Conservation (phyloP, 306 rosid genomes). For the Comarum palustre region DNA sequence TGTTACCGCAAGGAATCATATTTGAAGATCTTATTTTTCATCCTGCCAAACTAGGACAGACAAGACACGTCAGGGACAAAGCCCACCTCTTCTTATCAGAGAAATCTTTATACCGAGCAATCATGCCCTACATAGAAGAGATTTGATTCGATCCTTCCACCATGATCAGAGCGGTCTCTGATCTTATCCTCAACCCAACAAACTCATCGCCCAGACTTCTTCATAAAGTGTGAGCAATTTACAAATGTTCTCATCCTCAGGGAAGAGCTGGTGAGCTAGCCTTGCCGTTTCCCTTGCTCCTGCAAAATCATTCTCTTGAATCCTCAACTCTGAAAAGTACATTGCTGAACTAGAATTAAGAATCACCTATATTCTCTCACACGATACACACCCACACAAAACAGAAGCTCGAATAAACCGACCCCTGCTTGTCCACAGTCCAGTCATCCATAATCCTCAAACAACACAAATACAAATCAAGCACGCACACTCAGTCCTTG, state of each 20-base stretch:
- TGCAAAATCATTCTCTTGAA: constrained; percentile 57
- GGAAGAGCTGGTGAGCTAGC: constrained; percentile 58
- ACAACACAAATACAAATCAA: constrained; percentile 29
- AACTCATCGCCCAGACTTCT: too few species aligned
- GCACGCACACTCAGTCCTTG: constrained; percentile 4
- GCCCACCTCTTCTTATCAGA: too few species aligned
- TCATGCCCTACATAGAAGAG: too few species aligned
- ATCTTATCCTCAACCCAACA: too few species aligned
- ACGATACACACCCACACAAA: neutral
- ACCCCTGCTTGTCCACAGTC: constrained; percentile 5
- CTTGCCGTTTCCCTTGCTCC: constrained; percentile 68
- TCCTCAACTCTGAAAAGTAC: constrained; percentile 57
- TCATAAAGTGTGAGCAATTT: constrained; percentile 66
- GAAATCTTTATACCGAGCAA: too few species aligned
- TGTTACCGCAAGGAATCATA: too few species aligned
- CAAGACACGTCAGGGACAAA: too few species aligned
- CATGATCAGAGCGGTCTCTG: too few species aligned
- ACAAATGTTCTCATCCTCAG: constrained; percentile 59
- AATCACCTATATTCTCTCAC: constrained; percentile 20
- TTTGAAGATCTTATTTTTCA: too few species aligned
- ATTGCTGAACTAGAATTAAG: constrained; percentile 36
- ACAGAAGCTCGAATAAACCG: neutral
- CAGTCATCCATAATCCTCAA: constrained; percentile 24
- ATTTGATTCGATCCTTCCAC: too few species aligned
- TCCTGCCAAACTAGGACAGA: too few species aligned